Conservation (phyloP, 805 yeast genomes). For the Saccharomycopsis sp. region DNA sequence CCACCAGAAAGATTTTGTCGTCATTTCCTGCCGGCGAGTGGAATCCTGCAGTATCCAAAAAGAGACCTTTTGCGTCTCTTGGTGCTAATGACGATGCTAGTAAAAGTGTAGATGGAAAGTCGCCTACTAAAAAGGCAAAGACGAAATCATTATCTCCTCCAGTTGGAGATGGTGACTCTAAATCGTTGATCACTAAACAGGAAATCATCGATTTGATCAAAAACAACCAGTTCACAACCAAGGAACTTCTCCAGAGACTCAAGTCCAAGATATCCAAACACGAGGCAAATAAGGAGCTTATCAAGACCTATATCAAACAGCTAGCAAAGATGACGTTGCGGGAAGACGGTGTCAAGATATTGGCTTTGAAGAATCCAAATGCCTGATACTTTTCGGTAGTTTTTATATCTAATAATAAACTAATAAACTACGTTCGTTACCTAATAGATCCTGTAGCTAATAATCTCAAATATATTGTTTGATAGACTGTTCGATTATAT, state of each 20-base stretch:
- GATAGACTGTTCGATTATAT: too few species aligned
- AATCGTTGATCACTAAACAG: constrained; percentile 51
- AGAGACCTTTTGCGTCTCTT: constrained; percentile 28
- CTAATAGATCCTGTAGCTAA: too few species aligned
- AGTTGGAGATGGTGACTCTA: constrained; percentile 19
- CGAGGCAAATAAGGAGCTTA: constrained; percentile 53
- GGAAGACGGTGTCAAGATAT: constrained; percentile 31
- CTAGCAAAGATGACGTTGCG: constrained; percentile 41
- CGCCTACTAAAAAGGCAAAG: constrained; percentile 7
- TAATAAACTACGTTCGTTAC: too few species aligned
- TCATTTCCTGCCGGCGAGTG: constrained; percentile 78
- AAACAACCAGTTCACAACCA: constrained; percentile 41
- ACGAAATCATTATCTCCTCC: constrained; percentile 22
- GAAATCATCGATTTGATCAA: constrained; percentile 64
- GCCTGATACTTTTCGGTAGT: too few species aligned
- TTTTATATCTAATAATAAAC: too few species aligned
- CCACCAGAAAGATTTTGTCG: constrained; percentile 51
- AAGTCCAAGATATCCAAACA: constrained; percentile 58
- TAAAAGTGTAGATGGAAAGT: constrained; percentile 27
- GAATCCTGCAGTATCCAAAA: constrained; percentile 56
- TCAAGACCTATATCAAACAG: constrained; percentile 52
- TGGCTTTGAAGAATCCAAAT: constrained; percentile 11
- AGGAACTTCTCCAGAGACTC: constrained; percentile 54
- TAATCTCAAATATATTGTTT: too few species aligned
- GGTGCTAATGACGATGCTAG: constrained; percentile 25